phyloP scores from a whole-genome alignment of 2,329 filamentous ascomycete genomes.

The Teratosphaeria viscida region DNA sequence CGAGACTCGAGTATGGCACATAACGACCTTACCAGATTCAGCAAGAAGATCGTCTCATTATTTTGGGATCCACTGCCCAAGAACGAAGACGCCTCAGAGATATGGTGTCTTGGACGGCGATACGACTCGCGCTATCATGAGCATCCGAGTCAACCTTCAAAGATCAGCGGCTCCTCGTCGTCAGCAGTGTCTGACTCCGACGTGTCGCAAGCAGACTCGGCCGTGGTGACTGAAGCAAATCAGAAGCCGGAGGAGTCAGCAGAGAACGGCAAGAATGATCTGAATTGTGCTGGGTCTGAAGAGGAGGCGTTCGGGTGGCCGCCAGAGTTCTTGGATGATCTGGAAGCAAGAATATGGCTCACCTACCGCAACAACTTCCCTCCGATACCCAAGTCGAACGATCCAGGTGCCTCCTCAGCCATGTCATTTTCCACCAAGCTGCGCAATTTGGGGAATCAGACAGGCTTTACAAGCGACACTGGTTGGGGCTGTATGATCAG shows the following conservation, averaged over 20 bases:
- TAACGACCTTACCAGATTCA: constrained; percentile 63
- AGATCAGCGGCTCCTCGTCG: constrained; percentile 11
- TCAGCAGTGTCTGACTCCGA: constrained; percentile 20
- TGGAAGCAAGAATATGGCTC: constrained; percentile 90
- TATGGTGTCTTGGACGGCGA: constrained; percentile 66
- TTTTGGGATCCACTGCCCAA: constrained; percentile 85
- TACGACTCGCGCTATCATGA: constrained; percentile 37
- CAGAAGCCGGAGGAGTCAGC: constrained; percentile 8
- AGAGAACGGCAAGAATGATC: constrained; percentile 13
- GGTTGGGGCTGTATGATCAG: constrained; percentile 99
- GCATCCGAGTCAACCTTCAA: constrained; percentile 6
- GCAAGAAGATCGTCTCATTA: constrained; percentile 74
- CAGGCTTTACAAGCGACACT: constrained; percentile 82
- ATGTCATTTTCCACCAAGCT: constrained; percentile 79
- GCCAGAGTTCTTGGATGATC: constrained; percentile 73
- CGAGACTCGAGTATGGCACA: constrained; percentile 12
- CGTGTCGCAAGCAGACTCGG: constrained; percentile 23
- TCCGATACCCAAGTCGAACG: constrained; percentile 66
- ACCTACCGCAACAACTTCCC: constrained; percentile 86
- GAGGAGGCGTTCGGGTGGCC: constrained; percentile 59
- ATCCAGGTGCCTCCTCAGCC: constrained; percentile 57
- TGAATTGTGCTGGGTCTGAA: constrained; percentile 9
- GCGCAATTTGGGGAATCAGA: constrained; percentile 66
- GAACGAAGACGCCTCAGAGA: constrained; percentile 64
- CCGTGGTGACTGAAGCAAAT: constrained; percentile 17